These are phyloP conservation scores for Solanum stenotomum DNA, from an alignment of 257 asterid genomes.

Conservation along the genomic window DNA sequence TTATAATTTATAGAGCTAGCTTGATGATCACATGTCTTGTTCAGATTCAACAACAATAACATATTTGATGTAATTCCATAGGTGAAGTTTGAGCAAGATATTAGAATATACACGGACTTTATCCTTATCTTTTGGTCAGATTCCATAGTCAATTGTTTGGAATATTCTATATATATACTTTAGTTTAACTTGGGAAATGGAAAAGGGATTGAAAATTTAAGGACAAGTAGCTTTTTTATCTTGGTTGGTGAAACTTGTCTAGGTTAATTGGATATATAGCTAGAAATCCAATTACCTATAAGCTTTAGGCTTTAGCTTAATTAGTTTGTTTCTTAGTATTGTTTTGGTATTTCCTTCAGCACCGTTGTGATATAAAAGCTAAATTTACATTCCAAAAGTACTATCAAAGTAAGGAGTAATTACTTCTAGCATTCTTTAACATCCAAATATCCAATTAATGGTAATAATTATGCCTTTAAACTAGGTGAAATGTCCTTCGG, in stretches of 20 bases:
- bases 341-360: too few species aligned
- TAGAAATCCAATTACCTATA: neutral
- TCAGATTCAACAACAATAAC: too few species aligned
- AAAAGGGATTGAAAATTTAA: neutral
- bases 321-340: neutral
- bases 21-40: neutral
- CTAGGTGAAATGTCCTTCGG: too few species aligned
- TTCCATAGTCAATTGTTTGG: neutral
- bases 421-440: too few species aligned
- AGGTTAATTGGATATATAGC: neutral
- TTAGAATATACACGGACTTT: neutral
- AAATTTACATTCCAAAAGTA: too few species aligned
- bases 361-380: too few species aligned
- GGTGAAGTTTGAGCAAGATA: neutral
- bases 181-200: neutral
- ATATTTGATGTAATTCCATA: too few species aligned
- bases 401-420: too few species aligned
- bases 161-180: neutral
- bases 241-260: neutral
- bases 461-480: too few species aligned
- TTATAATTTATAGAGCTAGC: neutral
- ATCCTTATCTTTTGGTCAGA: neutral
- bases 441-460: too few species aligned
- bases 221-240: neutral
- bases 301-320: neutral